Base-by-base conservation (phyloP, 2,329 filamentous ascomycete genomes). In the Cladophialophora chaetospira region DNA sequence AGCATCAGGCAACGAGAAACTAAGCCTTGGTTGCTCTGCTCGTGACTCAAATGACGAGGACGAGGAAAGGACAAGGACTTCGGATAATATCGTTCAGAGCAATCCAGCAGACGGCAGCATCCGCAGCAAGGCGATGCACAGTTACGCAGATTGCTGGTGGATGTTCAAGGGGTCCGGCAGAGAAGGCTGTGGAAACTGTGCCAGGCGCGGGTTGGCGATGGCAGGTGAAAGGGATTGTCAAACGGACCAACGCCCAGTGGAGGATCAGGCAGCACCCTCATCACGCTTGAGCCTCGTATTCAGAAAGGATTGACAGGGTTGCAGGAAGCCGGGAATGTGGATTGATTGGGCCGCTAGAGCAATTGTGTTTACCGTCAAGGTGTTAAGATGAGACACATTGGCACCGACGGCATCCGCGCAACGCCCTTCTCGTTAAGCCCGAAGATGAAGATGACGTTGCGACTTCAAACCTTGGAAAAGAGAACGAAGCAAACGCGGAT, bases 1-100 rank as follows among this genome's bases (percentile, higher is more conserved):
- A 60, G 54, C 54, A 60, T 55, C 50, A 60, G 58, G 58, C 58
- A 60, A 60, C 58, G 56, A 45, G 45, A 53, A 56, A 51, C 53
- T 57, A 57, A 60, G 54, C 47, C 40, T 46, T 52, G 45, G 26
- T 33, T 25, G 42, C 28, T 21, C 25, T 19, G 15, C 15, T 31
- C 19, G 44, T 62, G 60, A 52, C 53, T 54, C 50, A 55, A 49
- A 58, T 55, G 57, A 56, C 56, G 46, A 56, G 49, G 46, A 36
- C 52, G 17, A 26, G 48, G 40, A 25, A 42, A 56, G 49, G 46
- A 36, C 52, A 23, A 26, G 48, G 40, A 25, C 23, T 53, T 53
- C 42, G 49, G 40, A 40, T 56, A 55, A 46, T 53, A 55, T 50
- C 31, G 23, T 44, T 6, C 42, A 44, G 42, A 36, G 29, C 11